Evolutionary conservation across 495 filamentous ascomycete species (phyloP), one percentile per base, ranked within the genome.

Genomic region (Coniosporium apollinis): DNA sequence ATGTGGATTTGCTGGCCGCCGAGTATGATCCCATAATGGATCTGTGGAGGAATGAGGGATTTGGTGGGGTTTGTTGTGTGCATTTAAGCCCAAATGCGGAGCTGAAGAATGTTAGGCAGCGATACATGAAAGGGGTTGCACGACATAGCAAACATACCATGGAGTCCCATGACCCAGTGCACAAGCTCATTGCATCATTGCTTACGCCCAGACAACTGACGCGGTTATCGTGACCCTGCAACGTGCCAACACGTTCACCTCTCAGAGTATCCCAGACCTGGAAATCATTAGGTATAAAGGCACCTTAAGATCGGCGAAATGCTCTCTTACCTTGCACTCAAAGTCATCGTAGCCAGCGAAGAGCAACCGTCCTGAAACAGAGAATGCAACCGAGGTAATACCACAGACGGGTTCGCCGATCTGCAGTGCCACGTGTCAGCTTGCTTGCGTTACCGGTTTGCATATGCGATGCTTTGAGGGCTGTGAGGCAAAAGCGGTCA

Each of bases 331-430:
- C 78, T 97, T 97, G 81, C 89, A 97, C 61, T 97, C 89, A 52
- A 94, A 97, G 51, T 97, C 89, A 49, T 97, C 89, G 53, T 97
- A 97, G 40, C 89, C 89, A 37, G 89, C 89, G 54, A 97, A 97
- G 26, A 97, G 69, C 50, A 97, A 68, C 52, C 89, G 73, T 33
- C 89, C 89, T 33, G 89, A 97, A 11, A 97, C 91, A 6, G 89
- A 97, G 48, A 93, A 96, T 18, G 89, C 89, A 19, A 97, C 89
- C 3, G 89, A 97, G 5, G 89, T 97, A 49, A 97, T 97, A 49
- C 89, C 89, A 53, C 89, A 96, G 36, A 94, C 69, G 48, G 94
- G 89, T 54, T 93, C 85, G 49, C 94, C 87, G 46, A 83, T 94
- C 87, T 96, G 53, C 28, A 47, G 14, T 22, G 11, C 29, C 37